A percentile compares a stretch with the other conserved stretches of the same genome.
phyloP scores from a whole-genome alignment of 371 early-diverging fungal genomes.

The Coemansia sp. region DNA sequence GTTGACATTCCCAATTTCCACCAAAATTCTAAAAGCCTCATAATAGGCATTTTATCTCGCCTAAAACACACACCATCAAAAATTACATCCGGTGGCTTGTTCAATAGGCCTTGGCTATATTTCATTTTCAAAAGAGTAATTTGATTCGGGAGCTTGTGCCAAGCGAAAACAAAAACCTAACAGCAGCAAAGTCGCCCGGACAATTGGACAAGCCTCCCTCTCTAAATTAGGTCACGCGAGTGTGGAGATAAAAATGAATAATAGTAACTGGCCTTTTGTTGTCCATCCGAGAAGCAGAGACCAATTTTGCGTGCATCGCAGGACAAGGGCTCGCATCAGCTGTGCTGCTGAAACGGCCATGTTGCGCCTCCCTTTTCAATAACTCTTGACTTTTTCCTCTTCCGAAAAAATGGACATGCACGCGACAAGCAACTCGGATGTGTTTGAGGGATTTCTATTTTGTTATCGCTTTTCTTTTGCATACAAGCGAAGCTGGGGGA shows the following conservation, averaged over 20 bases:
- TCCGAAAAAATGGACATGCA: background rate
- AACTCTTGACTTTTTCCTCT: background rate
- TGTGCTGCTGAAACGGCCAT: too few relatives aligned
- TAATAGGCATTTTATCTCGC: background rate
- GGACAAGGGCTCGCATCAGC: too few relatives aligned
- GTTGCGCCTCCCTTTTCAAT: background rate
- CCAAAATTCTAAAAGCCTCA: background rate
- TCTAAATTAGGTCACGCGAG: constrained; percentile 10
- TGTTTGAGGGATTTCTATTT: background rate
- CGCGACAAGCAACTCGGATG: background rate
- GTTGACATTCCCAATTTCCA: constrained; percentile 1
- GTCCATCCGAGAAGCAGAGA: constrained; percentile 7
- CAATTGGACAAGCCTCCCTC: background rate
- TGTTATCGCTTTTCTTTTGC: background rate
- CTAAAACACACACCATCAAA: too few relatives aligned
- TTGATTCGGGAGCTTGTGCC: background rate
- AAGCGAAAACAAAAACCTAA: constrained; percentile 3
- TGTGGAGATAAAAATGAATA: constrained; percentile 7
- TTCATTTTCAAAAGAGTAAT: background rate
- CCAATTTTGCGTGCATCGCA: background rate
- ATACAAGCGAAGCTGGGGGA: background rate
- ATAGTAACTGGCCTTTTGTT: background rate
- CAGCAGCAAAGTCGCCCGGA: too few relatives aligned
- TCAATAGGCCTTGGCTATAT: too few relatives aligned
- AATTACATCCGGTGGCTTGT: too few relatives aligned